These are phyloP conservation scores for Monosporozyma unispora DNA, from an alignment of 805 yeast genomes.

Conservation along the genomic window DNA sequence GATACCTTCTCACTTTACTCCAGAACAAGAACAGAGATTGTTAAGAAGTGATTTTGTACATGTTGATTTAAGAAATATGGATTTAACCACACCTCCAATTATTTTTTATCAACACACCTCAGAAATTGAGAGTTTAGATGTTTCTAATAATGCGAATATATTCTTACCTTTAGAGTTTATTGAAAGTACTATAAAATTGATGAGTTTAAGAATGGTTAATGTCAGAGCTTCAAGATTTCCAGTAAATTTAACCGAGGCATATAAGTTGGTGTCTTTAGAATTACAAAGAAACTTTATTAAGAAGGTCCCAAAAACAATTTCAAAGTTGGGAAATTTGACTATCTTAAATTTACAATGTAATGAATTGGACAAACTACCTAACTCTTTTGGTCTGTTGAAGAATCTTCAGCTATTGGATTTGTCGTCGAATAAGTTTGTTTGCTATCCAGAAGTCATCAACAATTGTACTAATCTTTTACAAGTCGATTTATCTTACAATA, in stretches of 20 bases:
- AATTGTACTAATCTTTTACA: conserved; percentile 49
- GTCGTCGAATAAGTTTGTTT: conserved; percentile 64
- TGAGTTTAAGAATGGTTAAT: conserved; percentile 56
- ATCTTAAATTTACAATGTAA: conserved; percentile 67
- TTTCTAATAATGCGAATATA: conserved; percentile 80
- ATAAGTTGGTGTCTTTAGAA: conserved; percentile 56
- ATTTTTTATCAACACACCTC: conserved; percentile 70
- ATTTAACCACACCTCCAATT: conserved; percentile 77
- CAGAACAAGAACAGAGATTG: conserved; percentile 62
- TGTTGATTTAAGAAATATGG: conserved; percentile 64
- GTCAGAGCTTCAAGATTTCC: conserved; percentile 75
- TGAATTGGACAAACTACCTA: conserved; percentile 55
- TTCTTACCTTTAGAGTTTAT: conserved; percentile 77
- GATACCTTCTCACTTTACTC: conserved; percentile 48
- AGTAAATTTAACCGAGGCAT: conserved; percentile 57
- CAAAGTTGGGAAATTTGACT: conserved; percentile 45
- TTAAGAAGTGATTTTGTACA: conserved; percentile 51
- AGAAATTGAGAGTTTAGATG: conserved; percentile 73
- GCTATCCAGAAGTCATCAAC: conserved; percentile 58
- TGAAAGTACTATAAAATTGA: conserved; percentile 66
- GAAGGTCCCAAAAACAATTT: conserved; percentile 48
- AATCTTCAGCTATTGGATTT: conserved; percentile 56
- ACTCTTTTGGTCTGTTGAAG: conserved; percentile 45
- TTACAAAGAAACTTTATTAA: conserved; percentile 72
- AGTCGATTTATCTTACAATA: conserved; percentile 77